phyloP scores from a whole-genome alignment of 108 stramenopile species.

The Nannochloropsis salina region DNA sequence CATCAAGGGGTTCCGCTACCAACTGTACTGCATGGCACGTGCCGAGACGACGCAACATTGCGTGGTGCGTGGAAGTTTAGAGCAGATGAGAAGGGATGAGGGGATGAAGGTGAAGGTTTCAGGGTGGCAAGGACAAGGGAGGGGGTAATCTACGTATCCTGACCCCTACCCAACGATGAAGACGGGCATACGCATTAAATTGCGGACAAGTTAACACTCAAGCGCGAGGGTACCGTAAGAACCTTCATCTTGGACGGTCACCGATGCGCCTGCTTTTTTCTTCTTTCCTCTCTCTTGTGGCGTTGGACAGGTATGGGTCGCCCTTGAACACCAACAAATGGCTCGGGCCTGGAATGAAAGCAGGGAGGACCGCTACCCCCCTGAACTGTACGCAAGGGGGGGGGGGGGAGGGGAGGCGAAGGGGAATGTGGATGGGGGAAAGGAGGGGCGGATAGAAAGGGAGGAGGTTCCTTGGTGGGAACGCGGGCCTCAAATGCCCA shows the following conservation, averaged over 20 bases:
- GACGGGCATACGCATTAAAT: no score
- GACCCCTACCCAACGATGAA: no score
- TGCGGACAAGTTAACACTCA: no score
- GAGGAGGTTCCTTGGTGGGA: no score
- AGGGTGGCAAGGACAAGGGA: no score
- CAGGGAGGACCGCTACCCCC: constrained; percentile 21
- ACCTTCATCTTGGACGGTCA: background rate
- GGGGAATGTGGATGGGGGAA: background rate
- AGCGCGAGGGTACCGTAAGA: no score
- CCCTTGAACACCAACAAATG: constrained; percentile 23
- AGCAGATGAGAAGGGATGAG: background rate
- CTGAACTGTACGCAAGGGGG: constrained; percentile 52
- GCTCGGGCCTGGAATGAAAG: constrained; percentile 58
- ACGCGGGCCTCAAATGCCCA: no score
- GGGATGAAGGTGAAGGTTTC: background rate
- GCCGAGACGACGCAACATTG: constrained; percentile 68
- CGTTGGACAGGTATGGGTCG: constrained; percentile 33
- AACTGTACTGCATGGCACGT: constrained; percentile 74
- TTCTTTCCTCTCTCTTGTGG: background rate
- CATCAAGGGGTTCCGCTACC: constrained; percentile 83
- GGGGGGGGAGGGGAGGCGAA: background rate
- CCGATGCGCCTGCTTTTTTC: background rate
- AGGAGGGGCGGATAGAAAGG: background rate
- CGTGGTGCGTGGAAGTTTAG: constrained; percentile 59
- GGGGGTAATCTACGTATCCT: no score